Base-by-base conservation (phyloP, 2,329 filamentous ascomycete species). In the Fusarium clavum region DNA sequence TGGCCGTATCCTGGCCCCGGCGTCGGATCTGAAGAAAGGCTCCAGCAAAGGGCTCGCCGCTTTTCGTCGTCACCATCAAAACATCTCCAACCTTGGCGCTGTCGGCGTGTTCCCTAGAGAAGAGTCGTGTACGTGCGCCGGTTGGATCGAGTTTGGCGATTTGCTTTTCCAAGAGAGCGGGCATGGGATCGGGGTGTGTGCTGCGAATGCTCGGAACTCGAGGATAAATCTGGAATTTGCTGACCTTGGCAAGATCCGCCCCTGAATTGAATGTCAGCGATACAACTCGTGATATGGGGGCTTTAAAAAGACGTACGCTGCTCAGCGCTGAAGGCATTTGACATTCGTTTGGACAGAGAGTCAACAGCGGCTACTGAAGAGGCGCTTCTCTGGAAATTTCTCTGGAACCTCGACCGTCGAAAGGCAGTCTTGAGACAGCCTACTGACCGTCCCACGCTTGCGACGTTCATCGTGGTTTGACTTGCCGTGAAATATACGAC, bases 21-120 rank as follows among this genome's bases (percentile, higher is more conserved):
- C 94, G 87, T 59, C 94, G 92, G 79, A 99, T 94, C 77, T 92
- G 92, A 78, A 99, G 85, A 76, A 93, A 92, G 16, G 96, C 93
- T 43, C 96, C 96, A 2, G 94, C 89, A 79, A 98, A 98, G 9
- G 95, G 93, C 80, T 98, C 95, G 68, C 90, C 92, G 18, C 83
- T 79, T 79, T 91, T 92, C 76, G 93, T 91, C 44, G 93, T 93
- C 49, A 98, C 93, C 75, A 97, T 93, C 38, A 99, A 86, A 70
- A 99, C 93, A 81, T 99, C 96, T 76, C 96, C 96, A 3, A 92
- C 88, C 75, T 92, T 91, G 58, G 91, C 94, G 75, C 90, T 88
- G 79, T 98, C 94, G 32, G 88, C 87, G 81, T 95, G 97, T 56
- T 86, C 81, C 73, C 88, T 88, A 71, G 90, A 88, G 84, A 99